These are phyloP conservation scores for Areca catechu DNA, from an alignment of 176 grass and related monocot species.

Conservation along the genomic window DNA sequence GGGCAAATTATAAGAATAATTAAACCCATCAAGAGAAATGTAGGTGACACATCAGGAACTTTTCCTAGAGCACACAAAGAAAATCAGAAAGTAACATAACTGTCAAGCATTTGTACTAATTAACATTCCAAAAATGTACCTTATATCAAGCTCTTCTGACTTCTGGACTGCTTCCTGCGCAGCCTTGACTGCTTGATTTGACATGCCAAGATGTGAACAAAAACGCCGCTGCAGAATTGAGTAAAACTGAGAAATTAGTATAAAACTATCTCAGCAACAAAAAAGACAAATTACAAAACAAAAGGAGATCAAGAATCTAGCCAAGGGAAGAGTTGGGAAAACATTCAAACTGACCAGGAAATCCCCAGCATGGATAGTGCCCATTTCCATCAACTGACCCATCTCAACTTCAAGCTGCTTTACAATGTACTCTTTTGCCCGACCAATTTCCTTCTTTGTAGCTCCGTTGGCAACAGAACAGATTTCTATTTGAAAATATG, in stretches of 20 bases:
- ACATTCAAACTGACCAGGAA: slow-evolving; percentile 10
- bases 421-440: slow-evolving; percentile 19
- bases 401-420: slow-evolving; percentile 18
- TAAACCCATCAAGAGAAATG: too few species aligned
- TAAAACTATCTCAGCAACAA: too few species aligned
- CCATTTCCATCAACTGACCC: slow-evolving; percentile 17
- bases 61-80: too few species aligned
- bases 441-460: slow-evolving; percentile 20
- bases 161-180: slow-evolving; percentile 11
- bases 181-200: slow-evolving; percentile 15
- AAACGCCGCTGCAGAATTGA: slow-evolving; percentile 2
- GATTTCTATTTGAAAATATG: slow-evolving; percentile 6
- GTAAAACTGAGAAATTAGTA: too few species aligned
- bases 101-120: too few species aligned
- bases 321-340: too few species aligned
- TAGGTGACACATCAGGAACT: too few species aligned
- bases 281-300: too few species aligned
- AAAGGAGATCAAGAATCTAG: too few species aligned
- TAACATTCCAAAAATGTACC: background rate
- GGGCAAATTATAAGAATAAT: too few species aligned
- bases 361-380: slow-evolving; percentile 20
- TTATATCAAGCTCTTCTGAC: slow-evolving; percentile 18
- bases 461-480: slow-evolving; percentile 22
- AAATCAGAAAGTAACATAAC: too few species aligned
- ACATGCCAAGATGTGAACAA: slow-evolving; percentile 17